These are phyloP conservation scores for Talaromyces pinophilus DNA, from an alignment of 2,329 filamentous ascomycete genomes.

Conservation along the genomic window DNA sequence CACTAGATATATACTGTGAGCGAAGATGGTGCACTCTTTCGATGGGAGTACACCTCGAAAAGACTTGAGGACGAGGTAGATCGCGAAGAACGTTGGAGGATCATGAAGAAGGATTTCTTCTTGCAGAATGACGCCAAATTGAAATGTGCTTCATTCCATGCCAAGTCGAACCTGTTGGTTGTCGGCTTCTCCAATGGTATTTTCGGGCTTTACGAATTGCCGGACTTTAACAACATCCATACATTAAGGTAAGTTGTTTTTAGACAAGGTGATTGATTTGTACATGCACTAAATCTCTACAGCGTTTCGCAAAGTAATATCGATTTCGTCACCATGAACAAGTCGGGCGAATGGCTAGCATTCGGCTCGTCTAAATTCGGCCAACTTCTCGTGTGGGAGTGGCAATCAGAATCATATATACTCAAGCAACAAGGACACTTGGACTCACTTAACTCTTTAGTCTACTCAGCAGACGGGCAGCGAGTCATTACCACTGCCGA, in stretches of 20 bases:
- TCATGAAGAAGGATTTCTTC: constrained; percentile 89
- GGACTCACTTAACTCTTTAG: constrained; percentile 89
- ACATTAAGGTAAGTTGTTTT: constrained; percentile 57
- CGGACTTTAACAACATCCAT: constrained; percentile 93
- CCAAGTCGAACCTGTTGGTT: constrained; percentile 86
- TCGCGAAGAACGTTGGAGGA: constrained; percentile 80
- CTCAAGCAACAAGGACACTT: constrained; percentile 97
- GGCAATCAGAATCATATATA: constrained; percentile 99
- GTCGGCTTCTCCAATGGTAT: constrained; percentile 93
- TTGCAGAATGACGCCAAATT: constrained; percentile 86
- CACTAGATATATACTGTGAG: constrained; percentile 82
- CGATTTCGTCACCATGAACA: constrained; percentile 91
- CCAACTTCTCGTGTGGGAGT: constrained; percentile 98
- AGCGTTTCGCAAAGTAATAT: constrained; percentile 98
- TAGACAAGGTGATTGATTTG: background rate
- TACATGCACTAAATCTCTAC: constrained; percentile 33
- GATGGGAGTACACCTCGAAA: constrained; percentile 78
- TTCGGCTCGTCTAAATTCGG: constrained; percentile 95
- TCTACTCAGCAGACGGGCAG: constrained; percentile 91
- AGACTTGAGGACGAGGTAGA: constrained; percentile 63
- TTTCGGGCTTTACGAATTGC: constrained; percentile 93
- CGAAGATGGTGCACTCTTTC: constrained; percentile 94
- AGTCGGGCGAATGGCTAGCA: constrained; percentile 92
- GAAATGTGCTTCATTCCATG: constrained; percentile 86
- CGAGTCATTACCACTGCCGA: constrained; percentile 91